Evolutionary conservation across 495 filamentous ascomycete species (phyloP), one percentile per base, ranked within the genome.

Genomic region (Trichoderma reesei): DNA sequence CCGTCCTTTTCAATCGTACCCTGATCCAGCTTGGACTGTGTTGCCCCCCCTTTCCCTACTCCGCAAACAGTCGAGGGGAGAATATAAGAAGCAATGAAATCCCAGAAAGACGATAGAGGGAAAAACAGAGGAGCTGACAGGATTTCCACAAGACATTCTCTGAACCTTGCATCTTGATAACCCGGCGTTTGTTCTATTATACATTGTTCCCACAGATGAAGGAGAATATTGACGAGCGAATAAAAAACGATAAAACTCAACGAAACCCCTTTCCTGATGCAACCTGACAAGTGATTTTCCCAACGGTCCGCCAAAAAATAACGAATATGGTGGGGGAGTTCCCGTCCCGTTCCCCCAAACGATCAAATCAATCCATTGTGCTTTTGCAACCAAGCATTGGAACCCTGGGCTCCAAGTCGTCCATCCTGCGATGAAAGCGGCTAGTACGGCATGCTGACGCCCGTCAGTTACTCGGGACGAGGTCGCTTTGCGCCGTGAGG

Each of bases 401-500:
- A 41, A 37, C 38, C 54, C 59, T 31, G 26, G 14, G 26, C 26
- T 14, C 36, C 16, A 33, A 6, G n/a, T 26, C 31, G 0, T 60
- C 34, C 34, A 41, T 38, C 59, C n/a, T 41, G n/a, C 41, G 16
- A 41, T 38, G 3, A 4, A n/a, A 8, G 44, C 14, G 41, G n/a
- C 0, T 1, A 18, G 8, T 46, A 9, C 10, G 11, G 31, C 20
- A 4, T 9, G 20, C 26, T 13, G 3, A 59, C 20, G 4, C 10
- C 20, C 14, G 37, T 34, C 62, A 5, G 54, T 71, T 75, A 76
- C 68, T 76, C 74, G 18, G 71, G 70, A 62, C 89, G 83, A 65
- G 87, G 86, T 64, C 89, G 82, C 73, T 96, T 96, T 9, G 88
- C 85, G 36, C 89, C 89, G 67, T 96, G 91, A 0, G 91, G 90